Percentiles rank a stretch among this genome's conserved stretches.
Evolutionary conservation across 1,284 basidiomycete genomes (phyloP).

Genomic region (Melanopsichium pennsylvanicum): DNA sequence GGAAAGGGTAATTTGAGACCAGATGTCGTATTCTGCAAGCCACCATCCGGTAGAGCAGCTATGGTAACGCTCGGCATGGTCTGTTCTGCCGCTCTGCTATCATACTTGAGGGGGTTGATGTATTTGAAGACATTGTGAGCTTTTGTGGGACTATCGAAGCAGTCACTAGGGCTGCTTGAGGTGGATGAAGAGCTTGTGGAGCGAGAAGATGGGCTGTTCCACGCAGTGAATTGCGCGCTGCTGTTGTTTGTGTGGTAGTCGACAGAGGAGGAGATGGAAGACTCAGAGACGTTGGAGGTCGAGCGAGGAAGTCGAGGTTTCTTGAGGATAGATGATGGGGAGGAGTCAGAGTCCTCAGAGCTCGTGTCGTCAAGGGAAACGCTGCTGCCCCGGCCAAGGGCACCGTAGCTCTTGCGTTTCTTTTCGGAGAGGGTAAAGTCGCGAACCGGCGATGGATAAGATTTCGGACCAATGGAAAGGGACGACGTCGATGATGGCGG

Average conservation of each 20-base stretch:
- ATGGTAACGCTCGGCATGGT: slow-evolving; percentile 32
- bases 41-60: neutral
- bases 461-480: neutral
- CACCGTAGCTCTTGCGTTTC: slow-evolving; percentile 33
- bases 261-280: slow-evolving; percentile 6
- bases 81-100: neutral
- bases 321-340: slow-evolving; percentile 5
- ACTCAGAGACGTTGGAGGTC: slow-evolving; percentile 2
- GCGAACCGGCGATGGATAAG: slow-evolving; percentile 1
- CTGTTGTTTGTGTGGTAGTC: no score
- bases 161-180: slow-evolving; percentile 15
- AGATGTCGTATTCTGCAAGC: neutral
- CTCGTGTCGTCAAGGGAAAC: neutral
- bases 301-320: slow-evolving; percentile 18
- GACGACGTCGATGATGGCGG: neutral
- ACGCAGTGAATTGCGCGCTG: slow-evolving; percentile 5
- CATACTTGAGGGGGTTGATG: slow-evolving; percentile 10
- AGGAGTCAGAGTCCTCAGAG: slow-evolving; percentile 3
- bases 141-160: slow-evolving; percentile 13
- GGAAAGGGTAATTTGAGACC: slow-evolving; percentile 12
- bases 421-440: slow-evolving; percentile 12
- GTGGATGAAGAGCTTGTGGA: slow-evolving; percentile 19
- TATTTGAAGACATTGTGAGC: slow-evolving; percentile 17
- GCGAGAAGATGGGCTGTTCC: slow-evolving; percentile 24
- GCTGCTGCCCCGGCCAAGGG: slow-evolving; percentile 16